Percentiles rank a stretch among this genome's conserved stretches.
Conservation (phyloP, 2,329 filamentous ascomycete genomes). For the Monilinia aucupariae region DNA sequence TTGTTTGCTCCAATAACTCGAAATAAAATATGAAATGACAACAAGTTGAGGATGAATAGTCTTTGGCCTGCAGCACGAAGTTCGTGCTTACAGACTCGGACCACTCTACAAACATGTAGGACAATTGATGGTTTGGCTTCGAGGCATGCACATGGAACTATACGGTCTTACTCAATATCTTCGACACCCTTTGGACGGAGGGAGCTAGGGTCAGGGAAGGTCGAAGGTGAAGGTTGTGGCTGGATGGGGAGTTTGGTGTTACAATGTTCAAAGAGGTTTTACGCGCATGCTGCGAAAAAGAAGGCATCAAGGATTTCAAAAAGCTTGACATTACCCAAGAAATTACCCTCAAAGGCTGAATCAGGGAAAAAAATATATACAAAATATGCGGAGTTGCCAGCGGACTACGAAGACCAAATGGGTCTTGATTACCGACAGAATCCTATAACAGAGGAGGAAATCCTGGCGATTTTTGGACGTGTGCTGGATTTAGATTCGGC, state of each 20-base stretch:
- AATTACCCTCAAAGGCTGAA: slow-evolving; percentile 9
- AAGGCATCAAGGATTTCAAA: background rate
- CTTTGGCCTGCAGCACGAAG: slow-evolving; percentile 27
- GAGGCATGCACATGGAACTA: slow-evolving; percentile 23
- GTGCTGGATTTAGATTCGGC: slow-evolving; percentile 42
- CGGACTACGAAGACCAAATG: slow-evolving; percentile 48
- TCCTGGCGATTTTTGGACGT: slow-evolving; percentile 46
- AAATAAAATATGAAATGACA: slow-evolving; percentile 21
- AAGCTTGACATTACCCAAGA: background rate
- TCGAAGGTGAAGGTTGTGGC: background rate
- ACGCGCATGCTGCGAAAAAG: slow-evolving; percentile 3
- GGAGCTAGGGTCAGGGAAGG: background rate
- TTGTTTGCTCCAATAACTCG: slow-evolving; percentile 1
- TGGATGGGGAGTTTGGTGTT: background rate
- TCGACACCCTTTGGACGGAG: background rate
- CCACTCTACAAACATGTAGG: slow-evolving; percentile 25
- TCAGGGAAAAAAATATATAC: slow-evolving; percentile 37
- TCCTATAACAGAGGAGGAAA: slow-evolving; percentile 47
- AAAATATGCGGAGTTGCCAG: slow-evolving; percentile 54
- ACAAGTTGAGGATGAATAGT: slow-evolving; percentile 26
- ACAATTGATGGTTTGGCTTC: slow-evolving; percentile 25
- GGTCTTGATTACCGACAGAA: slow-evolving; percentile 50
- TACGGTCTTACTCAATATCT: slow-evolving; percentile 21
- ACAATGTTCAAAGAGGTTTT: slow-evolving; percentile 16
- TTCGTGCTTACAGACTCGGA: slow-evolving; percentile 25